These are phyloP conservation scores for Nelumbo lutea DNA, from an alignment of 164 flowering plant species.

Conservation along the genomic window DNA sequence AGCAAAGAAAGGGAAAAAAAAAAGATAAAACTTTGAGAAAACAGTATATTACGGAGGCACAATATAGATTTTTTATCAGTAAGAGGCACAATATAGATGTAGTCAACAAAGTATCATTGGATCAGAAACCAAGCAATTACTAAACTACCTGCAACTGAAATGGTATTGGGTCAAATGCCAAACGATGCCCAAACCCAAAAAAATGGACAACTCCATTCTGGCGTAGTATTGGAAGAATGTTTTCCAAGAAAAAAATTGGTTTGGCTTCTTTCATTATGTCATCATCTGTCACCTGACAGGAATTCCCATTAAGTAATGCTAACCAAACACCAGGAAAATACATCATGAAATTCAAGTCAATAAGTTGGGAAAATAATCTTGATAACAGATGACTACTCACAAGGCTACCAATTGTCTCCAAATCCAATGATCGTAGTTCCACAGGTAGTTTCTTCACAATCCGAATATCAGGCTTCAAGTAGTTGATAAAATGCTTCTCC, in stretches of 20 bases:
- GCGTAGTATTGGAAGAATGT: slow-evolving; percentile 76
- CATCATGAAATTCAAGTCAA: neutral
- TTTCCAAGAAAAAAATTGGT: slow-evolving; percentile 68
- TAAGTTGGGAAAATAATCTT: neutral
- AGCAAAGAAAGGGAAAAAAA: slow-evolving; percentile 15
- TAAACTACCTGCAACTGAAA: slow-evolving; percentile 74
- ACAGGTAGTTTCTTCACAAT: slow-evolving; percentile 88
- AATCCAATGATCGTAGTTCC: slow-evolving; percentile 76
- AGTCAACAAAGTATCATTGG: neutral
- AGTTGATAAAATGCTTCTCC: slow-evolving; percentile 85
- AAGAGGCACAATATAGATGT: neutral
- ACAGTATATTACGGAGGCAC: neutral
- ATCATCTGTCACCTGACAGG: slow-evolving; percentile 66
- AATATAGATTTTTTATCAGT: too few relatives aligned
- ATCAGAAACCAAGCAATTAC: neutral
- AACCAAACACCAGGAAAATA: slow-evolving; percentile 8
- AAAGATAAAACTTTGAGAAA: slow-evolving; percentile 9
- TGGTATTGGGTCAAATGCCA: slow-evolving; percentile 95
- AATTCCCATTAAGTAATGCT: slow-evolving; percentile 16
- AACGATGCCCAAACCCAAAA: slow-evolving; percentile 90
- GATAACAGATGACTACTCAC: slow-evolving; percentile 44
- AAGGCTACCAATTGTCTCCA: slow-evolving; percentile 85
- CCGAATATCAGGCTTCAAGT: slow-evolving; percentile 78
- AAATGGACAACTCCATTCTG: slow-evolving; percentile 82
- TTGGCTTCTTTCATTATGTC: slow-evolving; percentile 82